Base-by-base conservation (phyloP, 305 asterid species). In the Fraxinus nigra region DNA sequence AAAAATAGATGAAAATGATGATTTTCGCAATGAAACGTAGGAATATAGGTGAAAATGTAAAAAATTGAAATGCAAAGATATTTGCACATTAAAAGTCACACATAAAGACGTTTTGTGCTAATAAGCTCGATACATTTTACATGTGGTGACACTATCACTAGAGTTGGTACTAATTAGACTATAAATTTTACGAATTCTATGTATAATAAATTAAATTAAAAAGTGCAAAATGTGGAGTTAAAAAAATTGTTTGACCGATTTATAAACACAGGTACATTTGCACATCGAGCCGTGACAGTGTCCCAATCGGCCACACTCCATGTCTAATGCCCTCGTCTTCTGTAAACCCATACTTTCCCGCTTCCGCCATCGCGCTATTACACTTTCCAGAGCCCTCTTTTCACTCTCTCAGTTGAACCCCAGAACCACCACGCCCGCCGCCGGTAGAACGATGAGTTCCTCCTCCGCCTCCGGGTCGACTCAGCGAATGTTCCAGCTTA, bases 401-500 rank as follows among this genome's bases (percentile, higher is more conserved):
- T 69, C 67, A 54, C 37, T 8, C 82, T 6, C 77, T 72, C 63
- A n/a, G 22, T 4, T 35, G 63, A 65, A 20, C 7, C 32, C 75
- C 40, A 13, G 74, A 67, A 28, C 84, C 77, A 69, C 86, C 4
- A 70, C 84, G 5, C 9, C 67, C 40, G 79, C 43, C 76, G 67
- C 54, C 14, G 43, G 32, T 1, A 84, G 90, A 87, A 86, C 80
- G 88, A 88, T 91, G 95, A 84, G 63, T n/a, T 51, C 22, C 63
- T 51, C 63, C 63, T 51, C 82, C 74, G 63, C 26, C 81, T 74
- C 43, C 16, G 90, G 67, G 38, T 83, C 85, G 30, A 26, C 85
- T 70, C 87, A 87, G 69, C 87, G 92, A 24, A 91, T 93, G 87
- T 95, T 95, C 86, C 99, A 95, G 90, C 97, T 95, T 61, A 88